Conservation (phyloP, 805 yeast species). For the Monosporozyma solicola region DNA sequence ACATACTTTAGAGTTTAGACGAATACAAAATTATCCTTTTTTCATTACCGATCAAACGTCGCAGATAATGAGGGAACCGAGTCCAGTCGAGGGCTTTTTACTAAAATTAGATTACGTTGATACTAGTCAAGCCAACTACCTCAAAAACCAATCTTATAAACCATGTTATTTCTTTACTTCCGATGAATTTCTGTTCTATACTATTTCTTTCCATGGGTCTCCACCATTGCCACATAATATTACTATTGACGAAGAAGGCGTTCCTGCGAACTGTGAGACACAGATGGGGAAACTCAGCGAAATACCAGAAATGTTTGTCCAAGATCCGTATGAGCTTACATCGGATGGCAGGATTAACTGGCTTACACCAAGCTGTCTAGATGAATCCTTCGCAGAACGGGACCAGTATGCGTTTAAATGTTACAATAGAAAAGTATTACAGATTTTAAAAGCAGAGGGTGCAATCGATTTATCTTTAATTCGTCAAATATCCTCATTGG, state of each 20-base stretch:
- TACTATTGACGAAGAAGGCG: slow-evolving; percentile 18
- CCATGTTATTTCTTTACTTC: slow-evolving; percentile 56
- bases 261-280: slow-evolving; percentile 20
- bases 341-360: slow-evolving; percentile 48
- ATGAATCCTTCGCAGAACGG: slow-evolving; percentile 35
- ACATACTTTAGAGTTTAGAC: slow-evolving; percentile 55
- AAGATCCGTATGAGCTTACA: slow-evolving; percentile 49
- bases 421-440: slow-evolving; percentile 49
- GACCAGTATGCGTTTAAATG: slow-evolving; percentile 60
- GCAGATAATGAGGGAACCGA: slow-evolving; percentile 43
- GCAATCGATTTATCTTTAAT: slow-evolving; percentile 52
- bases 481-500: slow-evolving; percentile 31
- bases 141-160: slow-evolving; percentile 17
- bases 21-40: slow-evolving; percentile 34
- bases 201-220: slow-evolving; percentile 43
- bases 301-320: slow-evolving; percentile 35
- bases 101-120: slow-evolving; percentile 43
- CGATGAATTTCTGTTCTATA: slow-evolving; percentile 52
- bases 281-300: slow-evolving; percentile 13
- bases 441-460: slow-evolving; percentile 49
- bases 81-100: slow-evolving; percentile 76
- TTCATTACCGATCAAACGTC: slow-evolving; percentile 16
- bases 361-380: slow-evolving; percentile 37
- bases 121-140: background rate
- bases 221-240: slow-evolving; percentile 48